Conservation (phyloP, 306 rosid species). For the Geum urbanum region DNA sequence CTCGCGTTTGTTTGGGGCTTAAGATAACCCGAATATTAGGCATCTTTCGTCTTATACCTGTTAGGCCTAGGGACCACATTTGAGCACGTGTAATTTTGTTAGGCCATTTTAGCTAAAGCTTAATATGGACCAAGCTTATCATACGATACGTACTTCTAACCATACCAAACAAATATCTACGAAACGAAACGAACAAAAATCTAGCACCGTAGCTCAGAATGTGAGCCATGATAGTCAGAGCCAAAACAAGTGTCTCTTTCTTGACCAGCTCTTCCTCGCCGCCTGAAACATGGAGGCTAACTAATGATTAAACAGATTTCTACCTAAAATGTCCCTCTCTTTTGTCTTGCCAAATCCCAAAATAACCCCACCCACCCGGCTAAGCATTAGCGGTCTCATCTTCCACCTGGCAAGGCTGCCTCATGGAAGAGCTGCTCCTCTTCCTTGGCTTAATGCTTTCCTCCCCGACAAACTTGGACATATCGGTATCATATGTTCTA, state of each 20-base stretch:
- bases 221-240: not conserved
- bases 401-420: too few species aligned
- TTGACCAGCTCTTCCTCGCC: too few species aligned
- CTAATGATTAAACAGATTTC: too few species aligned
- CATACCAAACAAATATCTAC: conserved; percentile 3
- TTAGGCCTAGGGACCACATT: not conserved
- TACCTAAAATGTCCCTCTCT: too few species aligned
- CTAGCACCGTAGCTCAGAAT: not conserved
- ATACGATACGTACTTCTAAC: not conserved
- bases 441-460: not conserved
- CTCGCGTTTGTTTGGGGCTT: not conserved
- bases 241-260: not conserved
- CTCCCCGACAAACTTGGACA: not conserved
- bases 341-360: too few species aligned
- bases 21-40: not conserved
- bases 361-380: too few species aligned
- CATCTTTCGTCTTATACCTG: not conserved
- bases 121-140: not conserved
- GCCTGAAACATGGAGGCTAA: too few species aligned
- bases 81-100: not conserved
- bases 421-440: too few species aligned
- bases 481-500: too few species aligned
- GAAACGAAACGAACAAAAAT: not conserved
- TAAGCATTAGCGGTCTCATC: too few species aligned
- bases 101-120: not conserved